These are phyloP conservation scores for Teratosphaeria destructans DNA, from an alignment of 2,329 filamentous ascomycete species.

Conservation along the genomic window DNA sequence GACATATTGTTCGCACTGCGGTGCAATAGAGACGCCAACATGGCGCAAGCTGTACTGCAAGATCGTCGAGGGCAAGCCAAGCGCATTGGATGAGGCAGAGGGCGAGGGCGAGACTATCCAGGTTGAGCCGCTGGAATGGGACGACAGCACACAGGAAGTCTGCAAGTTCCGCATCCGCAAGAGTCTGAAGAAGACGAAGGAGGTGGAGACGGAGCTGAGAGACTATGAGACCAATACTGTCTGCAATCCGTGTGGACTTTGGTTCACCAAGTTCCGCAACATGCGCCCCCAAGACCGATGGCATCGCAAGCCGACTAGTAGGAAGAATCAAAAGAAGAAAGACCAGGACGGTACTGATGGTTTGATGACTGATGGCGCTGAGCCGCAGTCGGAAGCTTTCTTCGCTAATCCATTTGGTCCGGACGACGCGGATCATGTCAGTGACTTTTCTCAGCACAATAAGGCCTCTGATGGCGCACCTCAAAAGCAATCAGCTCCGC, in stretches of 20 bases:
- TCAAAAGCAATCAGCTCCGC: not conserved
- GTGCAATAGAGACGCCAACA: slow-evolving; percentile 88
- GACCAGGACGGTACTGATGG: slow-evolving; percentile 7
- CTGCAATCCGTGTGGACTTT: slow-evolving; percentile 94
- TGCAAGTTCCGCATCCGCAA: slow-evolving; percentile 66
- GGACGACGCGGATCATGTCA: not conserved
- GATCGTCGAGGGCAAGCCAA: slow-evolving; percentile 57
- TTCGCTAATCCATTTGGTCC: not conserved
- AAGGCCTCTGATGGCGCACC: not conserved
- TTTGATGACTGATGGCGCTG: slow-evolving; percentile 18
- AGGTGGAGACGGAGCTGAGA: slow-evolving; percentile 14
- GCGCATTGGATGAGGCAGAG: slow-evolving; percentile 59
- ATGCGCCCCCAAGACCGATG: slow-evolving; percentile 79
- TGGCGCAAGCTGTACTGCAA: slow-evolving; percentile 93
- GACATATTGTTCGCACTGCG: slow-evolving; percentile 83
- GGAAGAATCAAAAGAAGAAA: slow-evolving; percentile 20
- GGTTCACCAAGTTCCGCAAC: slow-evolving; percentile 77
- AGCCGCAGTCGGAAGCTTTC: slow-evolving; percentile 21
- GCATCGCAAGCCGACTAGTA: slow-evolving; percentile 38
- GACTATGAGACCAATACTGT: slow-evolving; percentile 62
- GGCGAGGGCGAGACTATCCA: slow-evolving; percentile 65
- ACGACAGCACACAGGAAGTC: slow-evolving; percentile 49
- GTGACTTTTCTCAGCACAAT: slow-evolving; percentile 1
- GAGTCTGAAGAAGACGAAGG: slow-evolving; percentile 54
- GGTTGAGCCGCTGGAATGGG: slow-evolving; percentile 56